Base-by-base conservation (phyloP, 2,329 filamentous ascomycete species). In the Hypoxylon sp. region DNA sequence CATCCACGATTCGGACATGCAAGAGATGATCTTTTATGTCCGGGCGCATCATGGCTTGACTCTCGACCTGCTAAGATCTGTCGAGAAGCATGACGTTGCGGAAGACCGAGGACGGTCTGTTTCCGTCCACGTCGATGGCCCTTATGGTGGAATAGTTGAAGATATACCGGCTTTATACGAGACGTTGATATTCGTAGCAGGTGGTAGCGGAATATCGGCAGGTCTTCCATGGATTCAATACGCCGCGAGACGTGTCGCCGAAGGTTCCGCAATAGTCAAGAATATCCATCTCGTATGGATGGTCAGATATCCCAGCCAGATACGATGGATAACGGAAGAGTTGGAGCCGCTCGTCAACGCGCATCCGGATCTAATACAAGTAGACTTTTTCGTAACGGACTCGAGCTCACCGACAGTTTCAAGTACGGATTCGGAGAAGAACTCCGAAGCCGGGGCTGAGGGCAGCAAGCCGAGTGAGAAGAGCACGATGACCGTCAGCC, bases 211-310 rank as follows among this genome's bases (percentile, higher is more conserved):
- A 10, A 60, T 70, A 19, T 63, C 68, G 2, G 65, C 61, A 0
- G 68, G 68, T 23, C 65, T 70, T 38, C 68, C 68, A 2, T 70
- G 68, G 68, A 70, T 70, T 7, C 49, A 68, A 51, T 21, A 70
- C 14, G 43, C 68, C 13, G 46, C 55, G 11, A 52, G 49, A n/a
- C 61, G 68, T 14, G 59, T 70, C 17, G 23, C 53, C 4, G 65
- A 65, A 32, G 61, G 59, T 32, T 55, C 65, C 5, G 41, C 58
- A 6, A 34, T 36, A 5, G 60, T 51, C 10, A 63, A 62, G 46
- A 63, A 23, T 28, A 65, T 70, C 50, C 68, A 60, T 64, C 68
- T 70, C 17, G 19, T 68, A n/a, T 70, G 68, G 68, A 65, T 70
- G 68, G 65, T 70, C 10, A 48, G 65, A 63, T 58, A 70, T 25